Conservation (phyloP, 306 rosid species). For the Fragaria iinumae region DNA sequence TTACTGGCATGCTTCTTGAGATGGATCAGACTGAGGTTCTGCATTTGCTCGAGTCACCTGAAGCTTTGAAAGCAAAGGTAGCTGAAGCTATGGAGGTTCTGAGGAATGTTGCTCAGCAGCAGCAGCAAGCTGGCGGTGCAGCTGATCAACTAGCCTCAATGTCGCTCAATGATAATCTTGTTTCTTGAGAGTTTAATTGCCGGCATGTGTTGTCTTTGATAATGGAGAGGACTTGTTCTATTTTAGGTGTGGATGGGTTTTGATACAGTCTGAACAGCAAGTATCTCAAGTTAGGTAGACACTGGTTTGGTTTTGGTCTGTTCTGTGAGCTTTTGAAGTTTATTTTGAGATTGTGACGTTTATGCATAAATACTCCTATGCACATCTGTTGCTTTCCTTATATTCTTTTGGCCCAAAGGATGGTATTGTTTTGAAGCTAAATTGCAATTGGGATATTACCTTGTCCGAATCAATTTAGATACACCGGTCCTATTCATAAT, state of each 20-base stretch:
- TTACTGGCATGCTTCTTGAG: slow-evolving; percentile 98
- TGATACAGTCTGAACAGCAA: slow-evolving; percentile 1
- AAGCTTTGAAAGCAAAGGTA: slow-evolving; percentile 92
- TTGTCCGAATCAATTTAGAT: neutral
- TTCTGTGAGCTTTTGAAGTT: slow-evolving; percentile 17
- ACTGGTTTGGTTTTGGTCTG: slow-evolving; percentile 22
- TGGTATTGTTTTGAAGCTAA: neutral
- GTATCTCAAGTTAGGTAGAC: slow-evolving; percentile 8
- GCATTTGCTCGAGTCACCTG: slow-evolving; percentile 97
- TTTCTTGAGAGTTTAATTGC: slow-evolving; percentile 43
- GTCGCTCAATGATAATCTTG: slow-evolving; percentile 75
- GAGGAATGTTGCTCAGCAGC: slow-evolving; percentile 91
- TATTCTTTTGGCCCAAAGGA: neutral
- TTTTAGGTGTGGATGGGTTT: slow-evolving; percentile 12
- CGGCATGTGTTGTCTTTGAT: neutral
- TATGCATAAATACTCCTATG: slow-evolving; percentile 7
- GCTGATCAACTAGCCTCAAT: slow-evolving; percentile 82
- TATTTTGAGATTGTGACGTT: slow-evolving; percentile 15
- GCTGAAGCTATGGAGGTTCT: slow-evolving; percentile 98
- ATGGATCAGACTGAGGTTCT: slow-evolving; percentile 99
- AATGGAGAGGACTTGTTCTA: neutral
- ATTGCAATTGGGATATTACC: neutral
- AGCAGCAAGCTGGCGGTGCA: slow-evolving; percentile 81
- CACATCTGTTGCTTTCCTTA: slow-evolving; percentile 7
- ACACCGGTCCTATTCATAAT: too few species aligned